Base-by-base conservation (phyloP, 169 alveolate species). In the Fabrea salina region DNA sequence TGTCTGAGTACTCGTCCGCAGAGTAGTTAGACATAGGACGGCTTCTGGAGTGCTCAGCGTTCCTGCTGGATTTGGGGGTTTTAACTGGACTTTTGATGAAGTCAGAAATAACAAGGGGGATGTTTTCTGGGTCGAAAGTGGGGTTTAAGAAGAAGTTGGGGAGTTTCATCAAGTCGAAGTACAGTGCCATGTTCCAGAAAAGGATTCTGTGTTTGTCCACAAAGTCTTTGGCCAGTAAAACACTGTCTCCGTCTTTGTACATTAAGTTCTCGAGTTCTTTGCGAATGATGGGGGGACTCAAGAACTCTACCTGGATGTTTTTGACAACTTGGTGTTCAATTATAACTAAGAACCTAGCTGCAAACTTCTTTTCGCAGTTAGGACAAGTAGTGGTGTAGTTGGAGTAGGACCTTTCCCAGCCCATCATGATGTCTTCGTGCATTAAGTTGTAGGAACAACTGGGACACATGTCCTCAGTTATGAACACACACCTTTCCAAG, bases 201-300 rank as follows among this genome's bases (percentile, higher is more conserved):
- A 70, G 49, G 25, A 1, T 70, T 16, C 22, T 41, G 25, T 70
- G 39, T 47, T 70, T 70, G 16, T 70, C 79, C 30, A 59, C 41
- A 50, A 70, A 70, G 35, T 70, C 79, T 33, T 70, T 70, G 25
- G 67, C 0, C 2, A 50, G 25, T 50, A 70, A n/a, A 16, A 37
- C n/a, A 41, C 39, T 33, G 30, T 70, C 79, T 16, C 79, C 79
- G 25, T 22, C 19, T 16, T 40, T 70, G 66, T 43, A 70, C 27
- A 70, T 70, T 37, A 70, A n/a, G 44, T 70, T 70, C 49, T 70
- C 79, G 25, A 70, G 32, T 70, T 70, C 79, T 47, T 50, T 70
- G 25, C 39, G 22, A 16, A 70, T 47, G 16, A 50, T 19, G 16
- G 68, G 79, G 1, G 79, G 79, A 44, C 68, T 44, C n/a, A 47